Percentiles rank a stretch among this genome's conserved stretches.
These are phyloP conservation scores for Crucihimalaya himalaica DNA, from an alignment of 345 rosid genomes.

Conservation along the genomic window DNA sequence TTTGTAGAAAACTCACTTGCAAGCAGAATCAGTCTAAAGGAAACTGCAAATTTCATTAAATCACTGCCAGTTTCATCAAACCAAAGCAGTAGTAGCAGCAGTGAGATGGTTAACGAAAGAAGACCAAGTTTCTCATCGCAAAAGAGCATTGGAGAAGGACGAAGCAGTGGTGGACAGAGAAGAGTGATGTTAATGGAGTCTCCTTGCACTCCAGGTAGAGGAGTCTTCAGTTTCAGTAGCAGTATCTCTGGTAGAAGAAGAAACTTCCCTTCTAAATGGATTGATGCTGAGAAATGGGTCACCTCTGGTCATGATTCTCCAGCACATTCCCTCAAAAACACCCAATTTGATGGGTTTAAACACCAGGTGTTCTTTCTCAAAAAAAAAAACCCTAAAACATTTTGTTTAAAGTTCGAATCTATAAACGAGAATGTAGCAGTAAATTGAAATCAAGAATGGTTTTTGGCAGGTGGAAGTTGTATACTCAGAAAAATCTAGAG, in stretches of 20 bases:
- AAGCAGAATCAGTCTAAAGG: conserved; percentile 71
- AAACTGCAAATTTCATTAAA: conserved; percentile 73
- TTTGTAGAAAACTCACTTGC: conserved; percentile 66
- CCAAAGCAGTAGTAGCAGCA: conserved; percentile 33
- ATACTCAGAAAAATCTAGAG: conserved; percentile 68
- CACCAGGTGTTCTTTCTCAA: conserved; percentile 24
- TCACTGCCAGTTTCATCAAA: conserved; percentile 52
- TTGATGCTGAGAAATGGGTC: conserved; percentile 93
- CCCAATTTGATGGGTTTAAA: conserved; percentile 41
- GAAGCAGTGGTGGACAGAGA: conserved; percentile 56
- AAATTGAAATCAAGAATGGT: conserved; percentile 5
- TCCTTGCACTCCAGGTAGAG: conserved; percentile 84
- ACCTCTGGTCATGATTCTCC: conserved; percentile 70
- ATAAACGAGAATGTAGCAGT: background rate
- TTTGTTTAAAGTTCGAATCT: conserved; percentile 16
- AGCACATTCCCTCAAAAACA: conserved; percentile 57
- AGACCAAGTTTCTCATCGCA: conserved; percentile 52
- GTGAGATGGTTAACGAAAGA: conserved; percentile 40
- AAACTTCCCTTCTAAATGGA: conserved; percentile 94
- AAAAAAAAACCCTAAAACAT: background rate
- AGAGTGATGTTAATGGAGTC: conserved; percentile 50
- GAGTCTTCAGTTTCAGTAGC: conserved; percentile 67
- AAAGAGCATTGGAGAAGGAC: conserved; percentile 51
- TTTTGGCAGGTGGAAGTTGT: conserved; percentile 41
- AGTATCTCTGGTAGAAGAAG: conserved; percentile 51